A percentile compares a stretch with the other conserved stretches of the same genome.
Conservation (phyloP, 768 basidiomycete genomes). For the Multifurca ochricompacta region DNA sequence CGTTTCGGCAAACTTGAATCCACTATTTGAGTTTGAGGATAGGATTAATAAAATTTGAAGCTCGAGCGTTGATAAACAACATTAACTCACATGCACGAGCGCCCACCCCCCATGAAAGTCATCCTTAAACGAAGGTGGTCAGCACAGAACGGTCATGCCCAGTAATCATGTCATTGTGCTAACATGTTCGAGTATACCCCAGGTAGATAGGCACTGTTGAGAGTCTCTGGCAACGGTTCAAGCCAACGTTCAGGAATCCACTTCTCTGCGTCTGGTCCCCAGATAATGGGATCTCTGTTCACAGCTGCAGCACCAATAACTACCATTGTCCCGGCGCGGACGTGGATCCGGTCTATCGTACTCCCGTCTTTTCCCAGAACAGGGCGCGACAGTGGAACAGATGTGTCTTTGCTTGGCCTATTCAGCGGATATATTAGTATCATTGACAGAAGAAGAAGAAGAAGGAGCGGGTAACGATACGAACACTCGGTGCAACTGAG, state of each 20-base stretch:
- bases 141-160: no score
- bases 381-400: constrained; percentile 8
- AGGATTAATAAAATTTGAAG: background rate
- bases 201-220: constrained; percentile 20
- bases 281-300: constrained; percentile 18
- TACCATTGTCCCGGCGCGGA: constrained; percentile 14
- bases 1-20: no score
- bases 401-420: constrained; percentile 8
- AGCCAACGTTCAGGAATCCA: constrained; percentile 24
- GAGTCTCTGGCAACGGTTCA: constrained; percentile 15
- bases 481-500: constrained; percentile 19
- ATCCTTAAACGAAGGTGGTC: constrained; percentile 25
- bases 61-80: background rate
- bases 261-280: constrained; percentile 19
- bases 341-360: background rate
- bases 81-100: constrained; percentile 27
- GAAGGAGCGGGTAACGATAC: no score
- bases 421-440: background rate
- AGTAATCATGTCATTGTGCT: background rate
- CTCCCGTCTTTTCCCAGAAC: constrained; percentile 4
- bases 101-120: constrained; percentile 27
- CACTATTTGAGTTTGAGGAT: no score
- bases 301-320: constrained; percentile 11
- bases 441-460: no score
- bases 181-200: constrained; percentile 19